phyloP scores from a whole-genome alignment of 352 stramenopile species.

The Phytophthora meadii region DNA sequence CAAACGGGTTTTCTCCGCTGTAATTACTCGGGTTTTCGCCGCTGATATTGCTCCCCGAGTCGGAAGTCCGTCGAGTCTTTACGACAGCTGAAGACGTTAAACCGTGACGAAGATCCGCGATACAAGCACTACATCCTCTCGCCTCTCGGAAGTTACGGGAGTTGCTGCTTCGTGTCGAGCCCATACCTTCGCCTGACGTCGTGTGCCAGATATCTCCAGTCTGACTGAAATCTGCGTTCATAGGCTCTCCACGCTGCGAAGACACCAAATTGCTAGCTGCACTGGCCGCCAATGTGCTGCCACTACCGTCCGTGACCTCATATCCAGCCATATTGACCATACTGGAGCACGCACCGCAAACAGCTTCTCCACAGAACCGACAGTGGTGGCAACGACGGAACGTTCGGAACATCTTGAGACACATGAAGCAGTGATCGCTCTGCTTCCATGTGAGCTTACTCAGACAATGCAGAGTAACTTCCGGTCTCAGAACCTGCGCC shows the following conservation, averaged over 20 bases:
- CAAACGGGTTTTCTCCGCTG: constrained; percentile 22
- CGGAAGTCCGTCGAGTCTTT: constrained; percentile 16
- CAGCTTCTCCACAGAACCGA: constrained; percentile 72
- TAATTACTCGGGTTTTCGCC: constrained; percentile 22
- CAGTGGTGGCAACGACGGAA: constrained; percentile 81
- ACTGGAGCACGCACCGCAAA: constrained; percentile 71
- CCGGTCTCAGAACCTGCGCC: constrained; percentile 20
- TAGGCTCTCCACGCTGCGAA: constrained; percentile 14
- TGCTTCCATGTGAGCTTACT: constrained; percentile 62
- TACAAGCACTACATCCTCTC: constrained; percentile 42
- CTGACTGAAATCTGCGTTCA: constrained; percentile 31
- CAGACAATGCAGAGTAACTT: constrained; percentile 44
- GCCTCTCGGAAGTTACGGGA: constrained; percentile 24
- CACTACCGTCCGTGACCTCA: constrained; percentile 38
- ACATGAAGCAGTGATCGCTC: constrained; percentile 74
- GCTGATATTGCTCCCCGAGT: constrained; percentile 25
- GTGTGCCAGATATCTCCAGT: constrained; percentile 36
- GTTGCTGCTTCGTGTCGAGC: constrained; percentile 12
- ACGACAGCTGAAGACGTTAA: constrained; percentile 28
- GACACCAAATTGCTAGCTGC: constrained; percentile 14
- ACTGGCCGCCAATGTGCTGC: constrained; percentile 27
- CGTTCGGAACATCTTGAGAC: constrained; percentile 72
- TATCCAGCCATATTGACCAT: constrained; percentile 59
- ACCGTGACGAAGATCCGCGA: constrained; percentile 42
- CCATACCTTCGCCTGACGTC: constrained; percentile 12